Conservation (phyloP, 805 yeast genomes). For the Zygosaccharomyces siamensis region DNA sequence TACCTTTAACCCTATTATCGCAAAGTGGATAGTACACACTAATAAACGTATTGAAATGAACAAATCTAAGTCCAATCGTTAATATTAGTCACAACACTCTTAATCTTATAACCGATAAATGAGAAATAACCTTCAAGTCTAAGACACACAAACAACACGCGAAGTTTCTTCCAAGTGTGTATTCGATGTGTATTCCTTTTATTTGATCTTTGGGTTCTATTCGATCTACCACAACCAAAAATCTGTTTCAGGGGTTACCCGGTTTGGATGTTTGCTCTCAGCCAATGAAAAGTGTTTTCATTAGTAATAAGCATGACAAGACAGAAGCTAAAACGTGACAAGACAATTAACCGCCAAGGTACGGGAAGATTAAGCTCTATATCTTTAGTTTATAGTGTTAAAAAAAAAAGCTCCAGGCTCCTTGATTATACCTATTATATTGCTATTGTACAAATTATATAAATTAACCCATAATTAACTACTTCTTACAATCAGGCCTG, state of each 20-base stretch:
- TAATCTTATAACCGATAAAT: too few species aligned
- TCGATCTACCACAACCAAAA: neutral
- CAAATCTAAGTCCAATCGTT: too few species aligned
- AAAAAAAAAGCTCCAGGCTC: neutral
- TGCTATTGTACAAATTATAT: neutral
- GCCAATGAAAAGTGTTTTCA: neutral
- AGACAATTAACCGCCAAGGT: neutral
- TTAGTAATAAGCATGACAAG: neutral
- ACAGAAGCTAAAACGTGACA: too few species aligned
- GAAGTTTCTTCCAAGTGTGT: neutral
- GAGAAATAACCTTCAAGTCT: too few species aligned
- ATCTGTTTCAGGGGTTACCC: neutral
- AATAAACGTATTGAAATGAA: too few species aligned
- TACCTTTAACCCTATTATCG: too few species aligned
- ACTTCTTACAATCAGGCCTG: slow-evolving; percentile 32
- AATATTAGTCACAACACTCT: too few species aligned
- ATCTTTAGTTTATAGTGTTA: too few species aligned
- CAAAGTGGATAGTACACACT: too few species aligned
- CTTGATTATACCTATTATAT: neutral
- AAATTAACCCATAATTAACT: neutral
- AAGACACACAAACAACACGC: too few species aligned
- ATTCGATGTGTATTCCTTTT: neutral
- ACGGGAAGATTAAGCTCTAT: too few species aligned
- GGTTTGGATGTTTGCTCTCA: neutral
- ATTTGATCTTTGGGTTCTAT: neutral